Evolutionary conservation across 1,284 basidiomycete genomes (phyloP).

Genomic region (Sporisorium graminicola): DNA sequence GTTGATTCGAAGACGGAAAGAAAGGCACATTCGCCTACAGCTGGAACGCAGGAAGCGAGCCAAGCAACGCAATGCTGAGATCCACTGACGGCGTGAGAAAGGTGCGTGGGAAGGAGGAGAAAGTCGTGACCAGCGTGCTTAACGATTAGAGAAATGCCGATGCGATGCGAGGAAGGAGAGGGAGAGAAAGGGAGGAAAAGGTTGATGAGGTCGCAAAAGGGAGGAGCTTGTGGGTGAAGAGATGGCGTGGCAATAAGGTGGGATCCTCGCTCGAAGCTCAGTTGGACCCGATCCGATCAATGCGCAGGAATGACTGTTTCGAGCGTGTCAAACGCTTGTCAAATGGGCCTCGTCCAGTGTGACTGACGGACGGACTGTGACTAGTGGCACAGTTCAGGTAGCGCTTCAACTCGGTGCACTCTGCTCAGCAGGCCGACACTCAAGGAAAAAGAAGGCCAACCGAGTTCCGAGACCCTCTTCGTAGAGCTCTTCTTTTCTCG

Average conservation of each 20-base stretch:
- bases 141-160: not conserved
- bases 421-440: not conserved
- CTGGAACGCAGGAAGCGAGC: not conserved
- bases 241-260: conserved; percentile 4
- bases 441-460: not conserved
- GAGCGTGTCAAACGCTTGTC: not conserved
- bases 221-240: not conserved
- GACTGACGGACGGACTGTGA: too few species aligned
- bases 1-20: not conserved
- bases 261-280: not conserved
- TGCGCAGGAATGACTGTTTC: not conserved
- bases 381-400: too few species aligned
- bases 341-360: not conserved
- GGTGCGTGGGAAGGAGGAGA: not conserved
- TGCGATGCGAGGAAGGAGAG: not conserved
- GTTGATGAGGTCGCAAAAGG: conserved; percentile 2
- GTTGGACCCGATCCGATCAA: conserved; percentile 6
- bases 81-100: too few species aligned
- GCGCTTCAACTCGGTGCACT: too few species aligned
- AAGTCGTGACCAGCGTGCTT: not conserved
- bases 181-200: not conserved
- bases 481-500: not conserved
- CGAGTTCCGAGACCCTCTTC: not conserved
- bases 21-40: not conserved
- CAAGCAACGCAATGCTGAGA: not conserved